These are phyloP conservation scores for Trichoderma hamatum DNA, from an alignment of 2,329 filamentous ascomycete genomes.

Conservation along the genomic window DNA sequence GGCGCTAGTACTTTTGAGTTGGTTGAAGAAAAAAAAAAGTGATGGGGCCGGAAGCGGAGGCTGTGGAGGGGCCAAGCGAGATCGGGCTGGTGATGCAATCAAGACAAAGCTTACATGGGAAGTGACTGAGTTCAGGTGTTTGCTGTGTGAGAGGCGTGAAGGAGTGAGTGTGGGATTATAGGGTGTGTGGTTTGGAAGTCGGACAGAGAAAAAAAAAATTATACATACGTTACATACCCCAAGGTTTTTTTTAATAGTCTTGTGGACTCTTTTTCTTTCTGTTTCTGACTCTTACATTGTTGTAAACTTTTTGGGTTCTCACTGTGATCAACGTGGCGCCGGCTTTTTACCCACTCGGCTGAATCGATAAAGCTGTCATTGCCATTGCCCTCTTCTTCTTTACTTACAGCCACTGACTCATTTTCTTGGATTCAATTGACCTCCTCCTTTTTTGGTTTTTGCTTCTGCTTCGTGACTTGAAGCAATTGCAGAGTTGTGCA, in stretches of 20 bases:
- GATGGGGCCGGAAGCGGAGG: not conserved
- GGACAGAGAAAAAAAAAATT: not conserved
- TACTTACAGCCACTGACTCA: not conserved
- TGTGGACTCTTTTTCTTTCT: not conserved
- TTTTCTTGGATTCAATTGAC: not conserved
- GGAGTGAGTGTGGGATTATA: not conserved
- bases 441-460: not conserved
- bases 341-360: not conserved
- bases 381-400: not conserved
- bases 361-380: not conserved
- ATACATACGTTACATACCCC: not conserved
- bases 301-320: constrained; percentile 5
- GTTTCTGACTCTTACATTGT: not conserved
- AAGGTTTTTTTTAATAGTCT: not conserved
- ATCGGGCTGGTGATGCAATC: not conserved
- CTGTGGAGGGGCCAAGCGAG: not conserved
- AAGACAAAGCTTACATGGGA: not conserved
- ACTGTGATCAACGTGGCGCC: constrained; percentile 19
- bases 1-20: not conserved
- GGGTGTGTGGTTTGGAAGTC: not conserved
- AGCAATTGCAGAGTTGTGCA: not conserved
- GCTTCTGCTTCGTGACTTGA: not conserved
- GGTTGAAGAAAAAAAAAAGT: not conserved
- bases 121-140: not conserved
- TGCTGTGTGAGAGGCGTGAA: not conserved